Evolutionary conservation across 2,329 filamentous ascomycete species (phyloP).

Genomic region (Chalaropsis thielavioides): DNA sequence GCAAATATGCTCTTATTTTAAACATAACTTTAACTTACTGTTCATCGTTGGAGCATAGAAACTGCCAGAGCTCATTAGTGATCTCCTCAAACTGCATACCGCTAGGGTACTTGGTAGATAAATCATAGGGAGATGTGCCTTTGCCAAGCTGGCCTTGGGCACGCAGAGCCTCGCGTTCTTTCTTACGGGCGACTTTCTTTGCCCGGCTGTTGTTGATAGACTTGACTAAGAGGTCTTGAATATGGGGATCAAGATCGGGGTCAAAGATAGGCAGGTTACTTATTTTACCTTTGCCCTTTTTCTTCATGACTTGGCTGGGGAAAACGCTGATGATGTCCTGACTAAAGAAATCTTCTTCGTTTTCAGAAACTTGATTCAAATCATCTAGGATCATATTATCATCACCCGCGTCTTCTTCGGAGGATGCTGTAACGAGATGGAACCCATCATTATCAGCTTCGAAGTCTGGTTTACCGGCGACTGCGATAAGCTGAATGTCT

Average conservation of each 20-base stretch:
- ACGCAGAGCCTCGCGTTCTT: conserved; percentile 54
- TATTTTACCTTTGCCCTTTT: not conserved
- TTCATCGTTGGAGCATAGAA: conserved; percentile 48
- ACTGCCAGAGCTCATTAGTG: conserved; percentile 55
- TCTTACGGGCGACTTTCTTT: conserved; percentile 57
- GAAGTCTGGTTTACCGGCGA: conserved; percentile 53
- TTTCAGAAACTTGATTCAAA: not conserved
- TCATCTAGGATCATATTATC: not conserved
- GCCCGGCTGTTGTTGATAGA: conserved; percentile 53
- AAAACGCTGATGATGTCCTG: conserved; percentile 14
- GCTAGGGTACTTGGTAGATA: conserved; percentile 36
- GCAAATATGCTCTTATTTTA: not conserved
- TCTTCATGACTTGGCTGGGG: not conserved
- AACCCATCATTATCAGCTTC: conserved; percentile 25
- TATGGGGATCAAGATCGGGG: conserved; percentile 47
- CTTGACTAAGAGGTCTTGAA: conserved; percentile 43
- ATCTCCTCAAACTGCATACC: conserved; percentile 38
- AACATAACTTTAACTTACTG: conserved; percentile 35
- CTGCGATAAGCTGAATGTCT: not conserved
- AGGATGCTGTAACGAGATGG: not conserved
- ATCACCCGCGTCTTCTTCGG: not conserved
- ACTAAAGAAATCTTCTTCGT: conserved; percentile 10
- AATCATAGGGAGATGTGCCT: conserved; percentile 52
- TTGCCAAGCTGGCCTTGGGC: conserved; percentile 51
- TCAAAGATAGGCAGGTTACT: conserved; percentile 9